Conservation (phyloP, 768 basidiomycete species). For the Suillus brevipes region DNA sequence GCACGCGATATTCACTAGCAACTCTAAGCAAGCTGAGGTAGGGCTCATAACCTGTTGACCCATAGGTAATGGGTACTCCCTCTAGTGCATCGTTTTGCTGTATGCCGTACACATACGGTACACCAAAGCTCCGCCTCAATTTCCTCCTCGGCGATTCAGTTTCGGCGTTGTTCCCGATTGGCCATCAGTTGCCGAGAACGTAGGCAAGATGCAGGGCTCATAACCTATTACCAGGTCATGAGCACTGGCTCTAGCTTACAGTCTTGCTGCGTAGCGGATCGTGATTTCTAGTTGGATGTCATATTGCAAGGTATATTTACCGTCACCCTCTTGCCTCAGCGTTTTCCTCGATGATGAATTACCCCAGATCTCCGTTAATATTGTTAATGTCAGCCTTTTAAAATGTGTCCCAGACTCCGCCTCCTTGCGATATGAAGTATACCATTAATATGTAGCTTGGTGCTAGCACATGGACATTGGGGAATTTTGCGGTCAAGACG, state of each 20-base stretch:
- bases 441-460: no score
- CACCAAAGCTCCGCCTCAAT: no score
- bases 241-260: neutral
- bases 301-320: no score
- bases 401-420: neutral
- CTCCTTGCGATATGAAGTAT: no score
- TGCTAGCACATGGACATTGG: no score
- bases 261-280: neutral
- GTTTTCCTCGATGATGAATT: no score
- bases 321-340: no score
- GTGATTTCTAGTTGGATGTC: neutral
- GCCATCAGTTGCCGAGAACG: neutral
- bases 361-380: neutral
- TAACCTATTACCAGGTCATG: neutral
- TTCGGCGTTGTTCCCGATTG: no score
- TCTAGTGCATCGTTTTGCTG: neutral
- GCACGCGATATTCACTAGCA: neutral
- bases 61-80: neutral
- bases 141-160: no score
- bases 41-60: neutral
- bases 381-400: neutral
- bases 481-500: neutral
- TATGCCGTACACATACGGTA: no score
- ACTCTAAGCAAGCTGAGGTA: neutral
- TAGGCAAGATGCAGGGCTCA: neutral